phyloP scores from a whole-genome alignment of 768 basidiomycete species.

The Rhizopogon vinicolor region DNA sequence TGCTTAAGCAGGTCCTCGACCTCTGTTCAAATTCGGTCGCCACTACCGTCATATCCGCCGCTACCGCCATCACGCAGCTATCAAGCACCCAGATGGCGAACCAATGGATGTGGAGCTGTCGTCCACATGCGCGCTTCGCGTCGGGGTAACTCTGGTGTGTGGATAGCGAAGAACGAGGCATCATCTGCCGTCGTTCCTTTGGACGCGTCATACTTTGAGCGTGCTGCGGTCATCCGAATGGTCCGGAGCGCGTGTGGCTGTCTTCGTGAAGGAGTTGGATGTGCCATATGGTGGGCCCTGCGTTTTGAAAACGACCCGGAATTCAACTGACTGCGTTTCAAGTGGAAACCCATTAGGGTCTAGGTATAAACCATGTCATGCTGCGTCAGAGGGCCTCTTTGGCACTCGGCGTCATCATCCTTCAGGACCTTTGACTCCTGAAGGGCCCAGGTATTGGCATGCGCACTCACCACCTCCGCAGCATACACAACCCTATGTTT shows the following conservation, averaged over 20 bases:
- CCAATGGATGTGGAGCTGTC: slow-evolving; percentile 62
- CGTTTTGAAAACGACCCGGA: background rate
- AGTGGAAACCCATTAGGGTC: slow-evolving; percentile 66
- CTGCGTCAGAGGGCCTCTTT: slow-evolving; percentile 45
- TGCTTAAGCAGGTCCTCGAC: slow-evolving; percentile 5
- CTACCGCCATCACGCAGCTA: slow-evolving; percentile 15
- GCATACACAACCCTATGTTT: slow-evolving; percentile 24
- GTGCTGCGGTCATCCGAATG: slow-evolving; percentile 42
- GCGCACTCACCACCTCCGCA: slow-evolving; percentile 9
- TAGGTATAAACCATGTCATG: slow-evolving; percentile 55
- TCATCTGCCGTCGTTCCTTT: slow-evolving; percentile 49
- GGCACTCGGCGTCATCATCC: slow-evolving; percentile 14
- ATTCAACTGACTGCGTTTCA: slow-evolving; percentile 7
- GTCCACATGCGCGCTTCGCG: slow-evolving; percentile 54
- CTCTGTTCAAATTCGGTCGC: slow-evolving; percentile 26
- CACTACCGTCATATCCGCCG: slow-evolving; percentile 30
- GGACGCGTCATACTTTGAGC: slow-evolving; percentile 56
- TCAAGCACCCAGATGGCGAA: slow-evolving; percentile 13
- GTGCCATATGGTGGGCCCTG: slow-evolving; percentile 47
- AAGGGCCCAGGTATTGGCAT: slow-evolving; percentile 41
- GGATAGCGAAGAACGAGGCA: slow-evolving; percentile 53
- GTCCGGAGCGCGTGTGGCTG: slow-evolving; percentile 60
- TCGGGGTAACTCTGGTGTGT: slow-evolving; percentile 46
- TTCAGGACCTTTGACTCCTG: slow-evolving; percentile 28
- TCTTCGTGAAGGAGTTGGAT: slow-evolving; percentile 63